A percentile compares a stretch with the other conserved stretches of the same genome.
phyloP scores from a whole-genome alignment of 331 rosid species.

The Saraca asoca region DNA sequence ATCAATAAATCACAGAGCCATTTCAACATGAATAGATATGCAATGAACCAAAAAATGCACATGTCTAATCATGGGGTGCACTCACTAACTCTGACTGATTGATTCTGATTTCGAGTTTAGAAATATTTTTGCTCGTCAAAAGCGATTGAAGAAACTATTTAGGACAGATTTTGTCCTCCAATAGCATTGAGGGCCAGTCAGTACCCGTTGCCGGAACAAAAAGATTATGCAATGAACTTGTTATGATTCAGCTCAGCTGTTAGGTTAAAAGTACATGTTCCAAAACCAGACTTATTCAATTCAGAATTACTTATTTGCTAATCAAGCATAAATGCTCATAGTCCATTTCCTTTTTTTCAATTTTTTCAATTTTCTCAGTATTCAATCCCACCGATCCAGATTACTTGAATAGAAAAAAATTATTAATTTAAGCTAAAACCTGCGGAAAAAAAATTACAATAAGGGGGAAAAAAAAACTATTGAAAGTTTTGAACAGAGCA shows the following conservation, averaged over 20 bases:
- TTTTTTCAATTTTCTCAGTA: too few species aligned
- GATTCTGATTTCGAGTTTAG: too few species aligned
- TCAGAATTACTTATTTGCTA: not conserved
- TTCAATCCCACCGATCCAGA: not conserved
- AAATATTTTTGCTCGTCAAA: too few species aligned
- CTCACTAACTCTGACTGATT: too few species aligned
- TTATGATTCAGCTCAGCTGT: not conserved
- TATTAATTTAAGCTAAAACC: not conserved
- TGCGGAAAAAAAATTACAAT: not conserved
- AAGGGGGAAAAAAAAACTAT: not conserved
- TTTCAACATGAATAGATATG: not conserved
- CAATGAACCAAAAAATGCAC: not conserved
- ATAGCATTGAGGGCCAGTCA: too few species aligned
- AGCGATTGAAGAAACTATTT: too few species aligned
- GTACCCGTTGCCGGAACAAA: too few species aligned
- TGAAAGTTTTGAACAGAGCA: not conserved
- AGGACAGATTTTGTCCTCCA: too few species aligned
- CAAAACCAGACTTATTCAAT: conserved; percentile 10
- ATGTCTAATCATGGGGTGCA: too few species aligned
- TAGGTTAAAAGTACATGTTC: conserved; percentile 7
- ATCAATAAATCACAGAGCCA: conserved; percentile 7
- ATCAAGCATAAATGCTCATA: conserved; percentile 9
- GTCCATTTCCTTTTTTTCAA: not conserved
- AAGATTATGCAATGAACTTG: not conserved
- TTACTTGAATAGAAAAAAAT: not conserved